phyloP scores from a whole-genome alignment of 768 basidiomycete species.

The Trametes punicea region DNA sequence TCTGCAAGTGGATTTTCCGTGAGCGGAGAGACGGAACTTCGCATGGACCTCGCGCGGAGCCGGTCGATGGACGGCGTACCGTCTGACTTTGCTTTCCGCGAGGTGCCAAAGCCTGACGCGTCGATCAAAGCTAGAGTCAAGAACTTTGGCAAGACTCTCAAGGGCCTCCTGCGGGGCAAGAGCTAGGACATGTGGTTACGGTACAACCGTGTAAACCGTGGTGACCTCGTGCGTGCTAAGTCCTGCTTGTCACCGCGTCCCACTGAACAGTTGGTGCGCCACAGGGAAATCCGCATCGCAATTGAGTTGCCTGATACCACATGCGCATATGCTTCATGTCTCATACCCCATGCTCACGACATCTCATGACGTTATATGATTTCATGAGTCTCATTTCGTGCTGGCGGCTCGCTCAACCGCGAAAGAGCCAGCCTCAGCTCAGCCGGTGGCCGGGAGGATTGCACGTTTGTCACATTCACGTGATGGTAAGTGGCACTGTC shows the following conservation, averaged over 20 bases:
- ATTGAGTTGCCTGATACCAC: constrained; percentile 2
- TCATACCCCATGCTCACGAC: constrained; percentile 14
- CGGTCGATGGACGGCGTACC: constrained; percentile 21
- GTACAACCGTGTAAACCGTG: background rate
- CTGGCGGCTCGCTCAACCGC: background rate
- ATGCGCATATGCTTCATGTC: constrained; percentile 17
- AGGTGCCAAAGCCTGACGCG: constrained; percentile 12
- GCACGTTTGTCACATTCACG: background rate
- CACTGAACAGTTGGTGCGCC: background rate
- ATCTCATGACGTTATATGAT: constrained; percentile 1
- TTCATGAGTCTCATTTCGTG: background rate
- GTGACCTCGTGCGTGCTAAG: background rate
- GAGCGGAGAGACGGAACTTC: constrained; percentile 30
- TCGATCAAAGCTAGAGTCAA: constrained; percentile 22
- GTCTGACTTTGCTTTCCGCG: constrained; percentile 18
- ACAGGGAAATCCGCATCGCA: background rate
- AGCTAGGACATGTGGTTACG: background rate
- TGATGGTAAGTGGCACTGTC: background rate
- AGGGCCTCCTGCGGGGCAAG: constrained; percentile 19
- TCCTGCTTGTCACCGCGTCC: background rate
- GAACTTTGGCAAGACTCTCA: constrained; percentile 27
- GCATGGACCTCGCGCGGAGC: constrained; percentile 27
- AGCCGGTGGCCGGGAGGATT: too few species aligned
- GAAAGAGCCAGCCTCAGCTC: too few species aligned
- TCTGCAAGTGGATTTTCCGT: constrained; percentile 25